Conservation (phyloP, 139 green algal genomes). For the Diplosphaera chodatii region DNA sequence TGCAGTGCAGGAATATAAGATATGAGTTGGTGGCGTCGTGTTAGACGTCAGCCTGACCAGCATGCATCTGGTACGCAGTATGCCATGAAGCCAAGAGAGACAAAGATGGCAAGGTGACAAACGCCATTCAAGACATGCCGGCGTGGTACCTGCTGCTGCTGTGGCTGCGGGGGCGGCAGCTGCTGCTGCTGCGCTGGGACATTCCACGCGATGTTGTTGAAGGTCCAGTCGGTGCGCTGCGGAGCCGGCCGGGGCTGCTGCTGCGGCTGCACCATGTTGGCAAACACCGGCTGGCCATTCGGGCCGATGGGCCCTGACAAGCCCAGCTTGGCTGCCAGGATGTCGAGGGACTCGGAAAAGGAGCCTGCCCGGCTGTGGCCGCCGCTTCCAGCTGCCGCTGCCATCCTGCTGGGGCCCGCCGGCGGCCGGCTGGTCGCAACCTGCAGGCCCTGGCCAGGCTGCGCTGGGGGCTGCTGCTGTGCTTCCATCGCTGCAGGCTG, state of each 20-base stretch:
- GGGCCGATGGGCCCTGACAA: neutral
- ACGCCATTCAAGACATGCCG: too few species aligned
- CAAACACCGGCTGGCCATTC: neutral
- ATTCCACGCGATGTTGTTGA: neutral
- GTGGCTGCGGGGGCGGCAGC: neutral
- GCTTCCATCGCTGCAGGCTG: too few species aligned
- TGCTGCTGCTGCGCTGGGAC: neutral
- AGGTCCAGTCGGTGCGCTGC: neutral
- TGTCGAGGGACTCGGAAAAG: neutral
- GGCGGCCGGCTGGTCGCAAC: neutral
- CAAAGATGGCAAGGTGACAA: too few species aligned
- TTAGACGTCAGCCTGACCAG: too few species aligned
- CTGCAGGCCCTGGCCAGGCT: neutral
- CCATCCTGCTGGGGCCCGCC: neutral
- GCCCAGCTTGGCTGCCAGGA: conserved; percentile 1
- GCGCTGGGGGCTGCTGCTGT: too few species aligned
- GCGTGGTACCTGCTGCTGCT: too few species aligned
- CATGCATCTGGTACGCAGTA: too few species aligned
- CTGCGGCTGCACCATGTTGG: conserved; percentile 3
- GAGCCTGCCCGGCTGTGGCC: neutral
- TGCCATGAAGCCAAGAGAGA: too few species aligned
- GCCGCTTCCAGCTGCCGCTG: neutral
- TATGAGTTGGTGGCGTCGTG: neutral
- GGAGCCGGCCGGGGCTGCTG: conserved; percentile 1
- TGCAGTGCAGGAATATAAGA: conserved; percentile 5